Percentiles rank a stretch among this genome's conserved stretches.
Conservation (phyloP, 2,329 filamentous ascomycete genomes). For the Aspergillus brasiliensis region DNA sequence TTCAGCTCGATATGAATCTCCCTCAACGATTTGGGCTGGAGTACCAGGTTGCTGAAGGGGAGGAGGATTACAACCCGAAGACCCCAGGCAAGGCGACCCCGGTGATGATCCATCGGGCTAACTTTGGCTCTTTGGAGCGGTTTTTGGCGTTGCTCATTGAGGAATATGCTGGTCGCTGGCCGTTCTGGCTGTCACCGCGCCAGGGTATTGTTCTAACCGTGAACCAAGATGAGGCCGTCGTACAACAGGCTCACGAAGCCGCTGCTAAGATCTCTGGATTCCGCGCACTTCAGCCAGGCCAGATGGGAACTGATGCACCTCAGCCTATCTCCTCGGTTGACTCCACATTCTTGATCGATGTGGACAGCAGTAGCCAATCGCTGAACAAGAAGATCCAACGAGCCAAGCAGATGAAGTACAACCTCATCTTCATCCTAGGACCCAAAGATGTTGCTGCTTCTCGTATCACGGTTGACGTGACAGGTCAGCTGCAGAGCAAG, state of each 20-base stretch:
- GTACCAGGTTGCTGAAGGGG: constrained; percentile 60
- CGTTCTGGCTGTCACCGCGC: constrained; percentile 83
- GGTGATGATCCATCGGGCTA: constrained; percentile 81
- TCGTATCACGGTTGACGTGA: constrained; percentile 53
- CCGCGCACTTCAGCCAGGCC: constrained; percentile 30
- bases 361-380: constrained; percentile 65
- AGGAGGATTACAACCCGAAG: constrained; percentile 42
- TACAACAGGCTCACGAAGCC: constrained; percentile 53
- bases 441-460: constrained; percentile 62
- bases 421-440: constrained; percentile 73
- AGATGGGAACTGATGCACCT: constrained; percentile 29
- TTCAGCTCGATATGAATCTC: constrained; percentile 88
- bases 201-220: constrained; percentile 75
- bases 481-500: constrained; percentile 47
- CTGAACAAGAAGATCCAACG: constrained; percentile 71
- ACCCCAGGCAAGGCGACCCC: constrained; percentile 65
- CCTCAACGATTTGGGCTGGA: constrained; percentile 77
- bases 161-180: constrained; percentile 77
- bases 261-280: constrained; percentile 54
- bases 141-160: constrained; percentile 85
- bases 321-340: constrained; percentile 51
- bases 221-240: constrained; percentile 54
- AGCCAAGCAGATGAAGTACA: constrained; percentile 72
- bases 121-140: constrained; percentile 80
- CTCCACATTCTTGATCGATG: constrained; percentile 69